Evolutionary conservation across 805 yeast species (phyloP), one percentile per base, ranked within the genome.

Genomic region (Pichia membranifaciens): DNA sequence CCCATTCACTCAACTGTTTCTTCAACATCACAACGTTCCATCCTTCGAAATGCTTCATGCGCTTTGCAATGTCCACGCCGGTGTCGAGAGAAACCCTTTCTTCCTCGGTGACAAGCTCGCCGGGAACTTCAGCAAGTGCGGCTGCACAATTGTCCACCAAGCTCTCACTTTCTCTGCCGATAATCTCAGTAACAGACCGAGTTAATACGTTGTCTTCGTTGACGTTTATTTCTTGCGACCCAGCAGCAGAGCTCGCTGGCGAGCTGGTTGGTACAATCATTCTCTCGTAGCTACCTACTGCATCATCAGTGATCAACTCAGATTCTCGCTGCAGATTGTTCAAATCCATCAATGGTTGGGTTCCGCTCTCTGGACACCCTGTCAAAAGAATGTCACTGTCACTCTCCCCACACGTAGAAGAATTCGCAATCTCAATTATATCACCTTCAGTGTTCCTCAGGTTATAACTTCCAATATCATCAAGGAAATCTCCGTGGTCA

Each of bases 1-100:
- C 73, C 73, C 72, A 69, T 18, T 54, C 57, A 8, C 50, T 49
- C 41, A 70, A 55, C 44, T 59, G 60, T 20, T 51, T 48, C 35
- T 53, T 59, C 23, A 60, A 20, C 25, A 20, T 15, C 2, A 32
- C 33, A 4, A 36, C 29, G 7, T 41, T 38, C 52, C 51, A 51
- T 5, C 38, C 47, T 23, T 41, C 42, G 22, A 46, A 45, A 31
- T 45, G 22, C n/a, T 31, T 18, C 10, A 35, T 32, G 12, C 51
- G 41, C 17, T 59, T 58, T 20, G 38, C 41, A 9, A 43, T 21
- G n/a, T 41, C 17, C 15, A 32, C 38, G 3, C 17, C 34, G 10
- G 22, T 18, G 4, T 15, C 40, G 29, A 32, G 20, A 15, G 25
- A 15, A 18, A 38, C 43, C 1, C 43, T 32, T 18, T 28, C 37